These are phyloP conservation scores for Porogramme epimiltina DNA, from an alignment of 1,284 basidiomycete genomes.

Conservation along the genomic window DNA sequence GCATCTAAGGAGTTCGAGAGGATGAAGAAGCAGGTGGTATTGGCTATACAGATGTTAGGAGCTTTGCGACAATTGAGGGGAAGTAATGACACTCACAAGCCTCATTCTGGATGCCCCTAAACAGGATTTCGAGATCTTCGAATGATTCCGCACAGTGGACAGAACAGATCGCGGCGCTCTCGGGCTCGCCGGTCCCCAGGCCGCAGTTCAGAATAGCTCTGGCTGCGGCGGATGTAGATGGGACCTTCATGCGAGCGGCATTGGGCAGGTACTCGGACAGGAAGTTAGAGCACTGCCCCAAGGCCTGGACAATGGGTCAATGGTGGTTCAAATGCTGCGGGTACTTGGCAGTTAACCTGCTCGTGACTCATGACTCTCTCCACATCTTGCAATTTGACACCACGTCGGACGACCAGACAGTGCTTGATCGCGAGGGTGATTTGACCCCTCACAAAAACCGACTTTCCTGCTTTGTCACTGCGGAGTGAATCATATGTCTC, in stretches of 20 bases:
- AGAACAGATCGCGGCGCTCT: slow-evolving; percentile 75
- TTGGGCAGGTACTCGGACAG: slow-evolving; percentile 52
- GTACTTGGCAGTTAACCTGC: too few relatives aligned
- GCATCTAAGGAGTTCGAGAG: slow-evolving; percentile 39
- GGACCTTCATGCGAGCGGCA: slow-evolving; percentile 51
- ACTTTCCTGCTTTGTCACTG: slow-evolving; percentile 37
- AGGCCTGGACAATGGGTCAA: too few relatives aligned
- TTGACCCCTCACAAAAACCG: slow-evolving; percentile 58
- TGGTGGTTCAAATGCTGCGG: too few relatives aligned
- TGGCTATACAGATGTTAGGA: slow-evolving; percentile 40
- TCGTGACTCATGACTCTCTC: slow-evolving; percentile 70
- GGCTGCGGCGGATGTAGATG: slow-evolving; percentile 75
- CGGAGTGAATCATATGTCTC: slow-evolving; percentile 74
- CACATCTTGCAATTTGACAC: slow-evolving; percentile 53
- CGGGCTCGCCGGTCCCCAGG: slow-evolving; percentile 36
- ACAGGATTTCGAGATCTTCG: slow-evolving; percentile 55
- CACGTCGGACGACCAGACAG: slow-evolving; percentile 61
- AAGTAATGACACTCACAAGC: slow-evolving; percentile 42
- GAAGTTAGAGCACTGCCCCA: slow-evolving; percentile 75
- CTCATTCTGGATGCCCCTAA: slow-evolving; percentile 64
- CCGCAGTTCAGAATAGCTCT: slow-evolving; percentile 42
- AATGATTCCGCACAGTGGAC: slow-evolving; percentile 60
- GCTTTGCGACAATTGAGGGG: background rate
- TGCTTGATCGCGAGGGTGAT: slow-evolving; percentile 64
- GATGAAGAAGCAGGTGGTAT: slow-evolving; percentile 67